Evolutionary conservation across 306 rosid genomes (phyloP).

Genomic region (Prunus kanzakura): DNA sequence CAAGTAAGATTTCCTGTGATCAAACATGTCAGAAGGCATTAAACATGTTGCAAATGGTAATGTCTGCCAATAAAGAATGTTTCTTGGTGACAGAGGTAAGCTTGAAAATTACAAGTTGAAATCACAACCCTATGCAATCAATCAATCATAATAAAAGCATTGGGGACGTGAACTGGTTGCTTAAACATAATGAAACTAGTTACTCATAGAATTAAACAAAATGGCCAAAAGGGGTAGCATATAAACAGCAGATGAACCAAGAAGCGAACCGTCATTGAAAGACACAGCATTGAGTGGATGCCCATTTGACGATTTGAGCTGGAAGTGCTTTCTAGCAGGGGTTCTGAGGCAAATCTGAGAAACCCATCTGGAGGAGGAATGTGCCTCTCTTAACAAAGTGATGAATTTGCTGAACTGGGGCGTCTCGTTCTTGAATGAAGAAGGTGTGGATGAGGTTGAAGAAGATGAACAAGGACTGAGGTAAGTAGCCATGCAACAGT

Average conservation of each 20-base stretch:
- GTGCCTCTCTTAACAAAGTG: constrained; percentile 28
- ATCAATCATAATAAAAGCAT: background rate
- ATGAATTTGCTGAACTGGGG: constrained; percentile 26
- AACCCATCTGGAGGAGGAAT: constrained; percentile 29
- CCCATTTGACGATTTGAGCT: constrained; percentile 82
- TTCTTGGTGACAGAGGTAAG: background rate
- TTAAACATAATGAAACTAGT: background rate
- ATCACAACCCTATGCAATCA: background rate
- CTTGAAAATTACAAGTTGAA: background rate
- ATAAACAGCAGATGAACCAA: constrained; percentile 2
- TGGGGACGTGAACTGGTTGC: background rate
- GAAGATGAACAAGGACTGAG: constrained; percentile 37
- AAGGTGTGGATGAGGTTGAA: constrained; percentile 38
- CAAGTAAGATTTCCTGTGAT: background rate
- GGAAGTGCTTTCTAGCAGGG: constrained; percentile 38
- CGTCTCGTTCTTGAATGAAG: constrained; percentile 41
- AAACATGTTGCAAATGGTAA: background rate
- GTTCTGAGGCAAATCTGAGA: constrained; percentile 38
- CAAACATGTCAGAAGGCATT: background rate
- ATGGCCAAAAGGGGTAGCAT: background rate
- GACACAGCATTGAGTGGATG: constrained; percentile 61
- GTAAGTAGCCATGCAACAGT: constrained; percentile 54
- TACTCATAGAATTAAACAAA: background rate
- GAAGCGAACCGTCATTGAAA: constrained; percentile 60
- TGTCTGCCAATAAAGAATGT: background rate